phyloP scores from a whole-genome alignment of 257 asterid genomes.

The Sherardia arvensis region DNA sequence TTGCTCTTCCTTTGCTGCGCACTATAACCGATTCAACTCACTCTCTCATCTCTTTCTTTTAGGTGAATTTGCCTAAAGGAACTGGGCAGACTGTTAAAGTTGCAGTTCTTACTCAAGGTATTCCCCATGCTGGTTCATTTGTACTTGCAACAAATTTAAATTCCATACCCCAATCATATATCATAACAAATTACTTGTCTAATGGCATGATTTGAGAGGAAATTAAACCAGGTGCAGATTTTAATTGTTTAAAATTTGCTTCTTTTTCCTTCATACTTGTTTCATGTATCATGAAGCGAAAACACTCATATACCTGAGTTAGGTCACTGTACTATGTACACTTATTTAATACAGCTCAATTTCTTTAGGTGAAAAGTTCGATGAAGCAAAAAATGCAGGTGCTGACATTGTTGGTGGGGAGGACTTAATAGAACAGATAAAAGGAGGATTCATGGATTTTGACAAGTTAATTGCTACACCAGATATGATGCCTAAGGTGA shows the following conservation, averaged over 20 bases:
- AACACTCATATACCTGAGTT: background rate
- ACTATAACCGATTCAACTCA: background rate
- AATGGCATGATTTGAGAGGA: no score
- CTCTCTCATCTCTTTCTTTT: constrained; percentile 12
- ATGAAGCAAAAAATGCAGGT: constrained; percentile 97
- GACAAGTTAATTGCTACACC: constrained; percentile 97
- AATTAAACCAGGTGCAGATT: background rate
- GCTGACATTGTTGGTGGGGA: constrained; percentile 98
- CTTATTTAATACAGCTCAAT: constrained; percentile 24
- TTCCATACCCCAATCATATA: no score
- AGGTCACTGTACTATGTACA: constrained; percentile 6
- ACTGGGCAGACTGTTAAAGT: constrained; percentile 89
- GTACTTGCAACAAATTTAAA: no score
- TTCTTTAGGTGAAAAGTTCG: constrained; percentile 80
- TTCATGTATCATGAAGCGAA: background rate
- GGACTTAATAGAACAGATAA: constrained; percentile 80
- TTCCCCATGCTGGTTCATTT: no score
- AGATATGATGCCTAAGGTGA: constrained; percentile 98
- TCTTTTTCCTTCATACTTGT: background rate
- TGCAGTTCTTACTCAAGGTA: constrained; percentile 98
- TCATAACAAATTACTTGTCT: no score
- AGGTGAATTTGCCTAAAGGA: constrained; percentile 98
- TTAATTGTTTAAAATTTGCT: background rate
- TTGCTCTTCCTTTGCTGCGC: background rate
- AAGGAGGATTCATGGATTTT: constrained; percentile 92